Base-by-base conservation (phyloP, 1,284 basidiomycete genomes). In the Takashimella tepidaria region DNA sequence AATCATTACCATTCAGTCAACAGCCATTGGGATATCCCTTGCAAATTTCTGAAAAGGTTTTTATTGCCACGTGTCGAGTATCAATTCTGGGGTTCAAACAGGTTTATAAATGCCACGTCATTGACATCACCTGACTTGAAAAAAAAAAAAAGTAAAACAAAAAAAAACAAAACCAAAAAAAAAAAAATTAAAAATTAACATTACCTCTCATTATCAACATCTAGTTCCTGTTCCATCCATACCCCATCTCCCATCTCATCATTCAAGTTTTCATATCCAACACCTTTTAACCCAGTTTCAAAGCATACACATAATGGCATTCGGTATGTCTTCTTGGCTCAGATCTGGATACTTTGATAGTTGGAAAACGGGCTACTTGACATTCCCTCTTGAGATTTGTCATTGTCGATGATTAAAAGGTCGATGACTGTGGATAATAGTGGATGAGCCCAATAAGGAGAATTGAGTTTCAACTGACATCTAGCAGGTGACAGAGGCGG, bases 401-500 rank as follows among this genome's bases (percentile, higher is more conserved):
- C n/a, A n/a, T n/a, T n/a, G n/a, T n/a, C n/a, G n/a, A n/a, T n/a
- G n/a, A n/a, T n/a, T n/a, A n/a, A n/a, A n/a, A n/a, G n/a, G n/a
- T n/a, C n/a, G n/a, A n/a, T n/a, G n/a, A n/a, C n/a, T n/a, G n/a
- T n/a, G n/a, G n/a, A n/a, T n/a, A n/a, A n/a, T n/a, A n/a, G n/a
- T n/a, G n/a, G n/a, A n/a, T n/a, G n/a, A n/a, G n/a, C n/a, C n/a
- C n/a, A n/a, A n/a, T n/a, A n/a, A n/a, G n/a, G n/a, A n/a, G n/a
- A n/a, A n/a, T n/a, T n/a, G n/a, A n/a, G n/a, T n/a, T n/a, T n/a
- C n/a, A n/a, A 51, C 41, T 53, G 48, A 43, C 22, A 57, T 26
- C 45, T 51, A 52, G 48, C 51, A 73, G 83, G 82, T 55, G 80
- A 76, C 46, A 76, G 78, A 55, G 77, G 79, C 60, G 79, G 76